Conservation (phyloP, 805 yeast genomes). For the Metschnikowia borealis region DNA sequence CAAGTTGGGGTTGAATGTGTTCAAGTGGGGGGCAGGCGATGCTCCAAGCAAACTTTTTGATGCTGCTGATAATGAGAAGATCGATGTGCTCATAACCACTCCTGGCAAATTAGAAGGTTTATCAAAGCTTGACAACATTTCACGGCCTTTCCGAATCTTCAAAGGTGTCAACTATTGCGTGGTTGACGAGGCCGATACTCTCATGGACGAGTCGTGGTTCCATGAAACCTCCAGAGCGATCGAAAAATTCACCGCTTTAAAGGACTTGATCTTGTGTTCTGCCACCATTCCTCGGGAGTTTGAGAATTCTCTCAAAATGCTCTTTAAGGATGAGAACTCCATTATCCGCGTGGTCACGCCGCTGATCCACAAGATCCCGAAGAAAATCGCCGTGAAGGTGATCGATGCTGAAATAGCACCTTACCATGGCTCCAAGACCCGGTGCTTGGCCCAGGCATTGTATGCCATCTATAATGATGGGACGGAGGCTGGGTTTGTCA, state of each 20-base stretch:
- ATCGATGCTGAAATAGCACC: constrained; percentile 78
- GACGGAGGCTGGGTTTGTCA: constrained; percentile 69
- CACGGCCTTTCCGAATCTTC: constrained; percentile 36
- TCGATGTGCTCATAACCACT: constrained; percentile 81
- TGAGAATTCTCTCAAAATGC: constrained; percentile 51
- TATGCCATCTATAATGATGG: constrained; percentile 84
- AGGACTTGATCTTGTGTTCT: constrained; percentile 71
- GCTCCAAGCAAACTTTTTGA: constrained; percentile 51
- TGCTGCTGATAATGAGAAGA: constrained; percentile 38
- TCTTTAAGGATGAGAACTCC: constrained; percentile 59
- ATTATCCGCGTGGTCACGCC: constrained; percentile 67
- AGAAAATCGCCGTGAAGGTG: constrained; percentile 63
- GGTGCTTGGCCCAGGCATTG: constrained; percentile 83
- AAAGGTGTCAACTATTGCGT: constrained; percentile 56
- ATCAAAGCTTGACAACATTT: constrained; percentile 26
- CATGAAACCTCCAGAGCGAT: constrained; percentile 59
- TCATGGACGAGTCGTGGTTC: constrained; percentile 78
- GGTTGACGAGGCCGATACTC: constrained; percentile 91
- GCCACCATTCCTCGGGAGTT: constrained; percentile 87
- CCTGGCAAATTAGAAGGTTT: constrained; percentile 66
- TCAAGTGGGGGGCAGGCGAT: constrained; percentile 62
- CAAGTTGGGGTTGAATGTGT: constrained; percentile 40
- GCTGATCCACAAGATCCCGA: constrained; percentile 78
- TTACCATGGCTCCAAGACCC: constrained; percentile 75
- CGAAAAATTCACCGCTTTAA: constrained; percentile 47